These are phyloP conservation scores for Cucurbita pepo DNA, from an alignment of 306 rosid genomes.

Conservation along the genomic window DNA sequence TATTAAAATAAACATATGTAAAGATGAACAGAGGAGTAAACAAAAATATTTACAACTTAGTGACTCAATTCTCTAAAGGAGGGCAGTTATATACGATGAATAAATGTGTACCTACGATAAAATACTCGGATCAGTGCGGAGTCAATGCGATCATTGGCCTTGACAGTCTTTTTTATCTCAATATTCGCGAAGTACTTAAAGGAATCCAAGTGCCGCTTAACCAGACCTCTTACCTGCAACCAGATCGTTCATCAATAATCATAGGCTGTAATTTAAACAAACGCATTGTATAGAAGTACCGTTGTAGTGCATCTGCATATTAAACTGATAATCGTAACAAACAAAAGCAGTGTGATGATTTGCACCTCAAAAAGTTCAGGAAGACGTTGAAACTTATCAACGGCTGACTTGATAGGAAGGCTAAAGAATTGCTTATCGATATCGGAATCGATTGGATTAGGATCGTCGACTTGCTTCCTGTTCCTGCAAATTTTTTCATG, in stretches of 20 bases:
- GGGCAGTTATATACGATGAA: not conserved
- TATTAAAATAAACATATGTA: not conserved
- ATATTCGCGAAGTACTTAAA: constrained; percentile 64
- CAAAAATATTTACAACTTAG: not conserved
- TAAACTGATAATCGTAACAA: not conserved
- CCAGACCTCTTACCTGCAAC: constrained; percentile 67
- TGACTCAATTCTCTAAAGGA: no score
- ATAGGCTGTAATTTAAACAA: not conserved
- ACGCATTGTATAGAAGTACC: not conserved
- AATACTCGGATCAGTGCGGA: constrained; percentile 25
- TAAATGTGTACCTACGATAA: constrained; percentile 32
- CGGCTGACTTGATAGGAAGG: constrained; percentile 67
- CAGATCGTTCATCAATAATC: not conserved
- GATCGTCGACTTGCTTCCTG: constrained; percentile 8
- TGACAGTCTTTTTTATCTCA: constrained; percentile 59
- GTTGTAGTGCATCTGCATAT: not conserved
- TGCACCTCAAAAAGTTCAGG: constrained; percentile 79
- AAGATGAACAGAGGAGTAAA: not conserved
- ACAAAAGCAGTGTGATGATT: not conserved
- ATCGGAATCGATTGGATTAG: constrained; percentile 6
- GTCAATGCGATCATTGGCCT: constrained; percentile 39
- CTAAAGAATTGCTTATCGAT: constrained; percentile 47
- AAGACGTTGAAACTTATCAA: constrained; percentile 68
- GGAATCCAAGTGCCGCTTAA: constrained; percentile 87
- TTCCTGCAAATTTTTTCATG: not conserved